Conservation (phyloP, 2,329 filamentous ascomycete genomes). For the Plectosphaerella cucumerina region DNA sequence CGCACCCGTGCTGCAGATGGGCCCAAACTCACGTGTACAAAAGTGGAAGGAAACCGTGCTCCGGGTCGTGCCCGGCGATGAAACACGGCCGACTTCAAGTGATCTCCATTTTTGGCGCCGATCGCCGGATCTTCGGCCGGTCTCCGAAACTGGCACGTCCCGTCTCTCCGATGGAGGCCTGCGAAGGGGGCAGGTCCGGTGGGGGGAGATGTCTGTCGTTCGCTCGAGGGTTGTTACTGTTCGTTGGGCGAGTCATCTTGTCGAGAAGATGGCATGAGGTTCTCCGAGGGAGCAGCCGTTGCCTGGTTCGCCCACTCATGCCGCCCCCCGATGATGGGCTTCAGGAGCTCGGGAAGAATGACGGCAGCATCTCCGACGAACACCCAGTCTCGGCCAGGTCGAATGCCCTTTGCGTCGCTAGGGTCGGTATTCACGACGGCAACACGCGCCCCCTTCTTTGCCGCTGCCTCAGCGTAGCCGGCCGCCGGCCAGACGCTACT, state of each 20-base stretch:
- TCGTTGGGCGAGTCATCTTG: no score
- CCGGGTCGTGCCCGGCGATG: background rate
- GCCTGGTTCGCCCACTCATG: background rate
- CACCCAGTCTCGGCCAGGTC: slow-evolving; percentile 9
- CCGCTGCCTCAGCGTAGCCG: slow-evolving; percentile 52
- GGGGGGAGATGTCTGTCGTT: no score
- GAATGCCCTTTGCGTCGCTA: slow-evolving; percentile 14
- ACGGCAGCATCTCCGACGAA: slow-evolving; percentile 12
- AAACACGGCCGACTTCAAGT: background rate
- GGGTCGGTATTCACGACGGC: slow-evolving; percentile 61
- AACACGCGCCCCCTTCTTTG: slow-evolving; percentile 51
- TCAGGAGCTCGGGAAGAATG: slow-evolving; percentile 9
- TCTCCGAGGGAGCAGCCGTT: no score
- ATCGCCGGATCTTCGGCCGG: background rate
- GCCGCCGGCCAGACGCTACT: slow-evolving; percentile 62
- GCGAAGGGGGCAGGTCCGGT: no score
- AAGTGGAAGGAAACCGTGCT: no score
- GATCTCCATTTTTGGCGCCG: background rate
- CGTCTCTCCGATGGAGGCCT: no score
- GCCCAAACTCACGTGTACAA: background rate
- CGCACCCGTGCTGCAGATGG: background rate
- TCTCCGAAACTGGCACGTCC: background rate
- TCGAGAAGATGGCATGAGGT: no score
- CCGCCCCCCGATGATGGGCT: slow-evolving; percentile 6
- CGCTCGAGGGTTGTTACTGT: no score